Evolutionary conservation across 2,329 filamentous ascomycete genomes (phyloP).

Genomic region (Claviceps arundinis): DNA sequence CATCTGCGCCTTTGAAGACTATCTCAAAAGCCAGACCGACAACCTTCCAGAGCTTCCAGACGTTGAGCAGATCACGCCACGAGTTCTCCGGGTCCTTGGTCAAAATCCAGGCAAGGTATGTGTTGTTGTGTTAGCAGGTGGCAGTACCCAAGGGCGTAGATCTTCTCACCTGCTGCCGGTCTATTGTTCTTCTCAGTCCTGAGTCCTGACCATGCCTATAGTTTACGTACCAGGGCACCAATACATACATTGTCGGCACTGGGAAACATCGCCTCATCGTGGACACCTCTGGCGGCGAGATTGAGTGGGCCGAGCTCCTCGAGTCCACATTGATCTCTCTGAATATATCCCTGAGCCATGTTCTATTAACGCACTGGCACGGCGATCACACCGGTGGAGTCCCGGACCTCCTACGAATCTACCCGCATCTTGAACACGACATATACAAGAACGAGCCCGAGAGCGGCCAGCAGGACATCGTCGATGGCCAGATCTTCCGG

Average conservation of each 20-base stretch:
- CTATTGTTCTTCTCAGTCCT: neutral
- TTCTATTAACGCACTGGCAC: slow-evolving; percentile 64
- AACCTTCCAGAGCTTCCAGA: slow-evolving; percentile 22
- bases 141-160: no score
- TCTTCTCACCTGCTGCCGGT: neutral
- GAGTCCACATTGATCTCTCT: slow-evolving; percentile 7
- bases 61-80: slow-evolving; percentile 26
- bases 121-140: neutral
- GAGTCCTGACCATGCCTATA: slow-evolving; percentile 16
- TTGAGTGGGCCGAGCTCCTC: slow-evolving; percentile 38
- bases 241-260: slow-evolving; percentile 62
- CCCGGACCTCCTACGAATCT: slow-evolving; percentile 33
- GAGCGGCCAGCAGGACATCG: slow-evolving; percentile 22
- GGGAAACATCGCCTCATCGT: slow-evolving; percentile 51
- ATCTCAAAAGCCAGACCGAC: slow-evolving; percentile 25
- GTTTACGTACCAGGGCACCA: slow-evolving; percentile 48
- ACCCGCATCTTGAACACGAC: slow-evolving; percentile 6
- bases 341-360: slow-evolving; percentile 18
- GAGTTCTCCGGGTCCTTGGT: slow-evolving; percentile 29
- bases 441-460: slow-evolving; percentile 47
- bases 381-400: slow-evolving; percentile 58
- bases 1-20: slow-evolving; percentile 33
- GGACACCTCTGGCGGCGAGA: slow-evolving; percentile 57
- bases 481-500: slow-evolving; percentile 35
- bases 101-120: slow-evolving; percentile 30